Evolutionary conservation across 192 early-diverging fungal genomes (phyloP), one percentile per base, ranked within the genome.

Genomic region (Obelidium mucronatum): DNA sequence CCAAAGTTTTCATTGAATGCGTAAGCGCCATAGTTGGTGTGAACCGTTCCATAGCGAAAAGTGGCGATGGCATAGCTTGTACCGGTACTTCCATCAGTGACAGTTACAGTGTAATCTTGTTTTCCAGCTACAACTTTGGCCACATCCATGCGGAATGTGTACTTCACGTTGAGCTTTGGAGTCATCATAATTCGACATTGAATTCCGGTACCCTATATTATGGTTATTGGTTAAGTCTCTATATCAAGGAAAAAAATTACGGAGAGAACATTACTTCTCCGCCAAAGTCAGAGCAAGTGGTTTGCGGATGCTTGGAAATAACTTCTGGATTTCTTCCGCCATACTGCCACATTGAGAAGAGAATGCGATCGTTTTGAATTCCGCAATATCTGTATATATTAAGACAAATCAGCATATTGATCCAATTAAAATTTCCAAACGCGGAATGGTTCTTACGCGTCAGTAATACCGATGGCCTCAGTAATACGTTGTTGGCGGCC

Each of bases 151-250:
- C 17, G 13, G 11, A 67, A 67, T 1, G 40, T 67, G 44, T 67
- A 67, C 8, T 39, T 67, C 42, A 51, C 66, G 31, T 67, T 51
- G 22, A 67, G 40, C 1, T 11, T 31, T n/a, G 66, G 66, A 1
- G 6, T 26, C 17, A 15, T 15, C 19, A 13, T 19, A 5, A 67
- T 6, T 17, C 31, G 39, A 30, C 66, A 67, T 5, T 67, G 66
- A 36, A 51, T 67, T 15, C 66, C 66, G 0, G 66, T 67, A n/a
- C 66, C 66, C n/a, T n/a, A n/a, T n/a, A n/a, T n/a, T n/a, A n/a
- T n/a, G n/a, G n/a, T n/a, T n/a, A n/a, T n/a, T n/a, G n/a, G n/a
- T n/a, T n/a, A n/a, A n/a, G n/a, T n/a, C n/a, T n/a, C n/a, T n/a
- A n/a, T n/a, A n/a, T n/a, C n/a, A n/a, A n/a, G n/a, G n/a, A n/a